These are phyloP conservation scores for Neopestalotiopsis rosae DNA, from an alignment of 2,329 filamentous ascomycete species.

Conservation along the genomic window DNA sequence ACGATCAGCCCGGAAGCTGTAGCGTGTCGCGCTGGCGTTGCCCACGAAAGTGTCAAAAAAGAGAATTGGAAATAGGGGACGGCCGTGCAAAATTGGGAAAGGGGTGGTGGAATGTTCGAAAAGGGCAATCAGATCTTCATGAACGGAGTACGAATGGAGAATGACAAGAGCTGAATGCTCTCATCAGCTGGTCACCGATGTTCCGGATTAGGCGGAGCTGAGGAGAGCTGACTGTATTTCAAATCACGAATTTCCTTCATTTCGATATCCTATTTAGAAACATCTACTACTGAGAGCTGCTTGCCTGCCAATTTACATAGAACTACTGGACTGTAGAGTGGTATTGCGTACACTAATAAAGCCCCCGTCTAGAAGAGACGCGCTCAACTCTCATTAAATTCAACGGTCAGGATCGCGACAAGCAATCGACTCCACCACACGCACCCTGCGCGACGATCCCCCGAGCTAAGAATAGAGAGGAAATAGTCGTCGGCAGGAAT, in stretches of 20 bases:
- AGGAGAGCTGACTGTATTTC: background rate
- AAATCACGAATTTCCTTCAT: background rate
- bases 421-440: background rate
- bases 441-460: background rate
- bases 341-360: background rate
- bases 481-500: too few species aligned
- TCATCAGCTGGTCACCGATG: background rate
- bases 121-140: too few species aligned
- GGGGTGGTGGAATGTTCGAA: background rate
- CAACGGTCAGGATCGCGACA: background rate
- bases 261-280: background rate
- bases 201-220: background rate
- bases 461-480: background rate
- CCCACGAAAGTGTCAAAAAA: conserved; percentile 5
- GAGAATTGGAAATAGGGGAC: background rate
- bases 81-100: background rate
- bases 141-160: too few species aligned
- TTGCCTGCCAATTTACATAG: background rate
- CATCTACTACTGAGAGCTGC: background rate
- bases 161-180: background rate
- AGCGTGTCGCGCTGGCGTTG: conserved; percentile 9
- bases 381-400: background rate
- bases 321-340: background rate
- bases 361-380: background rate
- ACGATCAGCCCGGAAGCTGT: background rate